phyloP scores from a whole-genome alignment of 768 basidiomycete species.

The Trametes cingulata region DNA sequence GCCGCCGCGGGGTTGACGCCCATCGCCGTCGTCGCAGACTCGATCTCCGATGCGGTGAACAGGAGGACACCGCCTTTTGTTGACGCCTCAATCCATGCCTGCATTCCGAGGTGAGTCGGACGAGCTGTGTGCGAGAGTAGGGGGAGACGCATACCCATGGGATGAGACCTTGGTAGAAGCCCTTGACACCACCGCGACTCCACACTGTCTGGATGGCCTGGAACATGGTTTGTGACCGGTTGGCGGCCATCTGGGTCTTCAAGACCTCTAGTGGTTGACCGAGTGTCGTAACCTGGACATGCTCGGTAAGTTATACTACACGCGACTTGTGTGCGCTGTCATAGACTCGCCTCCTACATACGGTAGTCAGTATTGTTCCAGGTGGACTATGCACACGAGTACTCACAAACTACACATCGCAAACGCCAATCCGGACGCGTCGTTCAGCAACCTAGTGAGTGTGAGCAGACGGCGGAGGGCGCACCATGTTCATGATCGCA shows the following conservation, averaged over 20 bases:
- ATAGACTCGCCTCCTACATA: slow-evolving; percentile 67
- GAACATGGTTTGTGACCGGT: slow-evolving; percentile 87
- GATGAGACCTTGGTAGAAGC: slow-evolving; percentile 98
- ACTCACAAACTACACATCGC: slow-evolving; percentile 38
- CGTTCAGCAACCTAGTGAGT: slow-evolving; percentile 15
- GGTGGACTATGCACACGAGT: not conserved
- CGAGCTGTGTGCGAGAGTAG: not conserved
- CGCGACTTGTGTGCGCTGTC: not conserved
- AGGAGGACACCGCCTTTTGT: slow-evolving; percentile 97
- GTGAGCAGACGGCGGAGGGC: slow-evolving; percentile 3
- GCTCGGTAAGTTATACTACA: not conserved
- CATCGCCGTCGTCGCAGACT: slow-evolving; percentile 59
- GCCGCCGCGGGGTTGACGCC: slow-evolving; percentile 80
- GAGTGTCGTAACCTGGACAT: slow-evolving; percentile 84
- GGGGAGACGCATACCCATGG: slow-evolving; percentile 75
- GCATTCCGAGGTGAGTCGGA: not conserved
- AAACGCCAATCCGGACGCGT: not conserved
- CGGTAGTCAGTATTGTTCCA: slow-evolving; percentile 29
- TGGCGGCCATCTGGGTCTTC: slow-evolving; percentile 99
- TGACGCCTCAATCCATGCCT: slow-evolving; percentile 99
- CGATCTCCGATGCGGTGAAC: slow-evolving; percentile 95
- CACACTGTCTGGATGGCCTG: slow-evolving; percentile 86
- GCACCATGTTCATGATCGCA: slow-evolving; percentile 98
- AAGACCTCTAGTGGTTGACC: slow-evolving; percentile 98
- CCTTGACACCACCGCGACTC: slow-evolving; percentile 84